Evolutionary conservation across 1,284 basidiomycete genomes (phyloP).

Genomic region (Erythrobasidium hasegawianum): DNA sequence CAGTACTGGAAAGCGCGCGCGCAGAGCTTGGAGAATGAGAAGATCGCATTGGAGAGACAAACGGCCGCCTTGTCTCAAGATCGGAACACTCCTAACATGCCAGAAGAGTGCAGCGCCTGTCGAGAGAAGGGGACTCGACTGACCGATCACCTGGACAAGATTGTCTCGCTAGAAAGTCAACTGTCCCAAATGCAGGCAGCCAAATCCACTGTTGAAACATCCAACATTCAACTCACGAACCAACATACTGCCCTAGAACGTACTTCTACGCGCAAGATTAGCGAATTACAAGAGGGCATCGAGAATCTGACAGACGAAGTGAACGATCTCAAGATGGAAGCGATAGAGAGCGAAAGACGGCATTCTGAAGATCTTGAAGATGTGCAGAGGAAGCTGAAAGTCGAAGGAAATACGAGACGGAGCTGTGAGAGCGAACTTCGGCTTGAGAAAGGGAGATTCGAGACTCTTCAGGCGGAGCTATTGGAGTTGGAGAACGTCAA

Average conservation of each 20-base stretch:
- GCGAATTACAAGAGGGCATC: not conserved
- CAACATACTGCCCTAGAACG: conserved; percentile 3
- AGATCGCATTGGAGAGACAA: not conserved
- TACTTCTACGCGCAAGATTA: not conserved
- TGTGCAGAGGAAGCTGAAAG: not conserved
- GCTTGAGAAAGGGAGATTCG: not conserved
- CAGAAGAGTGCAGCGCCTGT: not conserved
- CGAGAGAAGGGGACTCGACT: not conserved
- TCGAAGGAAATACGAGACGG: not conserved
- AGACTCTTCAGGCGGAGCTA: not conserved
- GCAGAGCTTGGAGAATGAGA: not conserved
- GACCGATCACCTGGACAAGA: not conserved
- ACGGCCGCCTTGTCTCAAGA: not conserved
- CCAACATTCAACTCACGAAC: not conserved
- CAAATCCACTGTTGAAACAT: not conserved
- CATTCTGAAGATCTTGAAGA: not conserved
- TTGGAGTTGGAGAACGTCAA: not conserved
- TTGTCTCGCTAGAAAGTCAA: not conserved
- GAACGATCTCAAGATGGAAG: not conserved
- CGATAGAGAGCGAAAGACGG: not conserved
- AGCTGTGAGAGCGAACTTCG: not conserved
- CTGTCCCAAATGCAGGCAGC: not conserved
- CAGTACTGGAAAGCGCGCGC: not conserved
- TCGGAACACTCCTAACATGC: not conserved
- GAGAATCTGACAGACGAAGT: not conserved